These are phyloP conservation scores for Pelargonium myrrhifolium DNA, from an alignment of 441 rosid genomes.

Conservation along the genomic window DNA sequence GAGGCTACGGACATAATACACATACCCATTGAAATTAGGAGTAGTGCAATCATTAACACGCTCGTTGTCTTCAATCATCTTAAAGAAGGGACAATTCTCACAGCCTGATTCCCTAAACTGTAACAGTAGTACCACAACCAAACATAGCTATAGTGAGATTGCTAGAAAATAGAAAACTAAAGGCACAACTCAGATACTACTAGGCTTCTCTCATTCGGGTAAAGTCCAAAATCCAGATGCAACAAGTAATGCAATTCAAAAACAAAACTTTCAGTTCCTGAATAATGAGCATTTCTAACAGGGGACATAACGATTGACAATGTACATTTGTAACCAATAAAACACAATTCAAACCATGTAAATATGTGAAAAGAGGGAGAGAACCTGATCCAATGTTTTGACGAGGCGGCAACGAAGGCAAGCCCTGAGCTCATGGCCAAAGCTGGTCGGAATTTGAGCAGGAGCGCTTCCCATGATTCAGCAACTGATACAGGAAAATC, in stretches of 20 bases:
- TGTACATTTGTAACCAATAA: too few species aligned
- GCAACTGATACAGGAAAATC: background rate
- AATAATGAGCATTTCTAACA: too few species aligned
- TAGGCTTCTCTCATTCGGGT: too few species aligned
- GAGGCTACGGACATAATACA: background rate
- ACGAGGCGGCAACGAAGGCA: conserved; percentile 94
- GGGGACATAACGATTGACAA: too few species aligned
- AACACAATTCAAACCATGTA: background rate
- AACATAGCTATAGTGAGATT: too few species aligned
- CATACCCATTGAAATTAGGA: conserved; percentile 83
- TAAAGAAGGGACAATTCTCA: conserved; percentile 83
- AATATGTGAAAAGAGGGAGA: background rate
- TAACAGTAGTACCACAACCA: too few species aligned
- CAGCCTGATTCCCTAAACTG: conserved; percentile 88
- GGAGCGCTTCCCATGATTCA: conserved; percentile 50
- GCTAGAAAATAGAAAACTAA: too few species aligned
- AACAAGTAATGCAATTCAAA: too few species aligned
- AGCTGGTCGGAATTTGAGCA: conserved; percentile 96
- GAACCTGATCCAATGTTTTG: conserved; percentile 91
- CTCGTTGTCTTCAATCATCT: conserved; percentile 85
- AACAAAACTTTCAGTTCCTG: too few species aligned
- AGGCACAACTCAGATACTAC: too few species aligned
- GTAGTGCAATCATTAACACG: conserved; percentile 87
- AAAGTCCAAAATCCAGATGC: too few species aligned
- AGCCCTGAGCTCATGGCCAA: conserved; percentile 91